These are phyloP conservation scores for Chenopodium formosanum DNA, from an alignment of 148 eudicot genomes.

Conservation along the genomic window DNA sequence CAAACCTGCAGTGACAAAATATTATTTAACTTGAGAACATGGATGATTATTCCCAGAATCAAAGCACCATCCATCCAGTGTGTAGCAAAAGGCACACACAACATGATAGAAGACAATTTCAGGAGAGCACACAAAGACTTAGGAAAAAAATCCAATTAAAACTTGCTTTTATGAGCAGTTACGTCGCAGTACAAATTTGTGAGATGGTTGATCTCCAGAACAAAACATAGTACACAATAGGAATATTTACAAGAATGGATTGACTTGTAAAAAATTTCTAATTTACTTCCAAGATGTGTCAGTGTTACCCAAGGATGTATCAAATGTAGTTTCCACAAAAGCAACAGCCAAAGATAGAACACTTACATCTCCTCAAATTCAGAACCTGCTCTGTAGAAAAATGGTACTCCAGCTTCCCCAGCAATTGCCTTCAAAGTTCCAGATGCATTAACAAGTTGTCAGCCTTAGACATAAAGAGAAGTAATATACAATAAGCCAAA, in stretches of 20 bases:
- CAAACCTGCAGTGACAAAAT: constrained; percentile 61
- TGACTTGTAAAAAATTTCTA: not conserved
- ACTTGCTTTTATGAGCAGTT: not conserved
- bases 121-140: not conserved
- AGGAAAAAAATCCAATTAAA: not conserved
- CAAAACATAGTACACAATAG: not conserved
- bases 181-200: not conserved
- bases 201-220: not conserved
- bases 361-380: constrained; percentile 98
- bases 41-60: not conserved
- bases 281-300: not conserved
- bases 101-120: not conserved
- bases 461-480: not conserved
- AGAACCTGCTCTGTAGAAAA: constrained; percentile 98
- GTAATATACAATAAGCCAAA: not conserved
- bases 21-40: not conserved
- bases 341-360: not conserved
- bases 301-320: not conserved
- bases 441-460: constrained; percentile 17
- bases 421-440: constrained; percentile 77
- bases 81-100: not conserved
- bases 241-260: not conserved
- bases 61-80: not conserved
- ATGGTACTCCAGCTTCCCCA: constrained; percentile 99
- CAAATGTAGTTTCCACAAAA: not conserved